phyloP scores from a whole-genome alignment of 2,329 filamentous ascomycete genomes.

The Penicillium sp. region DNA sequence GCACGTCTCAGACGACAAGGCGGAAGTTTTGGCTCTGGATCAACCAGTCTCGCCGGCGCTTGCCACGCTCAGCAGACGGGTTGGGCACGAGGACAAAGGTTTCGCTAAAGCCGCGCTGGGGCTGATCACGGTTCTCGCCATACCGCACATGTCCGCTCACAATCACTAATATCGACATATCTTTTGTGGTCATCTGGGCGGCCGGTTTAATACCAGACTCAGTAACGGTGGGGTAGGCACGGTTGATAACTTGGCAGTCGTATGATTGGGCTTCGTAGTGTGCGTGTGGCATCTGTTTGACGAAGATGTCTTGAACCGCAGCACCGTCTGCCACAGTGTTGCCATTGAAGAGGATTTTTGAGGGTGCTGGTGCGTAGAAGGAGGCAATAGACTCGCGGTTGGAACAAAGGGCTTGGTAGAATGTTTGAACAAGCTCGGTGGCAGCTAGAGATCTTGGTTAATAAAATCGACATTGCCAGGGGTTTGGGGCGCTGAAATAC shows the following conservation, averaged over 20 bases:
- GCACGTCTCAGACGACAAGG: conserved; percentile 41
- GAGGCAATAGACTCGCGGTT: conserved; percentile 56
- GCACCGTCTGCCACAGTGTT: conserved; percentile 61
- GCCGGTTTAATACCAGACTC: conserved; percentile 35
- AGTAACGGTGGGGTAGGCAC: conserved; percentile 61
- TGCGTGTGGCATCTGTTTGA: conserved; percentile 60
- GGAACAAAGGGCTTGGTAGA: conserved; percentile 71
- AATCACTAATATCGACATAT: conserved; percentile 70
- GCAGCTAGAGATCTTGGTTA: conserved; percentile 55
- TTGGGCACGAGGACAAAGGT: conserved; percentile 79
- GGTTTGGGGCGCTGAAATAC: conserved; percentile 25
- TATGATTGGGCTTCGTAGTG: conserved; percentile 74
- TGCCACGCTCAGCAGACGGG: conserved; percentile 47
- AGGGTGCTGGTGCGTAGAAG: conserved; percentile 65
- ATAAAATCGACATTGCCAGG: not conserved
- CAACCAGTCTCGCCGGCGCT: conserved; percentile 60
- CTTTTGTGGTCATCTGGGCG: conserved; percentile 49
- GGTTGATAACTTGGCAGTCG: conserved; percentile 77
- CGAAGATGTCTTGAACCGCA: conserved; percentile 68
- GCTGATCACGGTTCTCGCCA: conserved; percentile 60
- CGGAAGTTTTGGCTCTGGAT: conserved; percentile 73
- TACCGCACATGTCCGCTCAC: conserved; percentile 72
- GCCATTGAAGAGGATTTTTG: conserved; percentile 80
- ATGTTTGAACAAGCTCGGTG: conserved; percentile 68
- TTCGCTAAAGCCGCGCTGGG: conserved; percentile 73